Percentiles rank a stretch among this genome's conserved stretches.
Conservation (phyloP, 169 alveolate genomes). For the Plasmodium cynomolgi region DNA sequence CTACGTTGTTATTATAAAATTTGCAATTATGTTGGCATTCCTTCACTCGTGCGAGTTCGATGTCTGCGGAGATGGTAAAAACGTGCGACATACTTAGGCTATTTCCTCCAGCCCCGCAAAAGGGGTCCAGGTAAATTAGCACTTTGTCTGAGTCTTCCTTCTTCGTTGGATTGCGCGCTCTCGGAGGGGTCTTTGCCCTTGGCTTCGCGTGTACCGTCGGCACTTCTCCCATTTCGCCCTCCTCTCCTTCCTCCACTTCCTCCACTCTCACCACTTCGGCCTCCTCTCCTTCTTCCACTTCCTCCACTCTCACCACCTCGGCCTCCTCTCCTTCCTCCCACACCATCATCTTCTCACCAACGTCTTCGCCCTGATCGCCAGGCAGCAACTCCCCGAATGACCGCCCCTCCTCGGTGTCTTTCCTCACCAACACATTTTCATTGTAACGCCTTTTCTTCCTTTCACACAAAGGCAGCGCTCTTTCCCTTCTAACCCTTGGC, state of each 20-base stretch:
- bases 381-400: neutral
- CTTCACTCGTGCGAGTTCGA: constrained; percentile 8
- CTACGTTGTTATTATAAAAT: constrained; percentile 59
- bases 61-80: constrained; percentile 45
- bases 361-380: neutral
- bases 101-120: constrained; percentile 70
- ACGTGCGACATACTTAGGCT: neutral
- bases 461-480: neutral
- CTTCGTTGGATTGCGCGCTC: neutral
- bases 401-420: neutral
- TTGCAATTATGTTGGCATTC: constrained; percentile 65
- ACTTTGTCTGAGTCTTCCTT: neutral
- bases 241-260: neutral
- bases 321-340: neutral
- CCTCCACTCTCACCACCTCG: neutral
- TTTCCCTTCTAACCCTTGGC: neutral
- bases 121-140: constrained; percentile 45
- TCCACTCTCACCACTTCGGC: neutral
- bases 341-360: neutral
- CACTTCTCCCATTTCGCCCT: neutral
- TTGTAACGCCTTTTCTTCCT: neutral
- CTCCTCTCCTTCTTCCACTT: neutral
- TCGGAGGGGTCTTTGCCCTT: neutral
- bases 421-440: neutral
- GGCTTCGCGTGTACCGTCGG: neutral